Evolutionary conservation across 441 rosid genomes (phyloP), one percentile per base, ranked within the genome.

Genomic region (Cnidoscolus chayamansa): DNA sequence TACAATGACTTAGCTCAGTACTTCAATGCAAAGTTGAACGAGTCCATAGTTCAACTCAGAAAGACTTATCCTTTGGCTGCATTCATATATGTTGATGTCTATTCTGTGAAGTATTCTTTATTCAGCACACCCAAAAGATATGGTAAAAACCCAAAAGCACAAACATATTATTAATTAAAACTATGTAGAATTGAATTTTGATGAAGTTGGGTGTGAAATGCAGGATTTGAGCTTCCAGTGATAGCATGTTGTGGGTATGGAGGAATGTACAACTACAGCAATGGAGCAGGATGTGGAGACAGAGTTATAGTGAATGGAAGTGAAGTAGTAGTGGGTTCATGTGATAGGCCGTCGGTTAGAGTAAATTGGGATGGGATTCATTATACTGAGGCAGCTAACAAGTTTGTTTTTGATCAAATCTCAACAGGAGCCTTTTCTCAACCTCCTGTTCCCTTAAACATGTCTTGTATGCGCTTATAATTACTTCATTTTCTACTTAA

Each of bases 311-410:
- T 60, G 11, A 60, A 60, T 70, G 73, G 73, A 3, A 59, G 1
- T 8, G 3, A 70, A 31, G 48, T 48, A 70, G 31, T 60, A 1
- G 66, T 70, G 30, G 48, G 50, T 4, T 59, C 66, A 17, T 55
- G 72, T 56, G 72, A 68, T 55, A 13, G 19, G 1, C 72, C 49
- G 3, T 68, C 19, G 2, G 76, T 30, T 70, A 81, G 83, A 65
- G 80, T 93, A 49, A 84, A 83, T 81, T 90, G 93, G 95, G 98
- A 90, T 54, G 97, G 97, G 64, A 82, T 84, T 50, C 97, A 93
- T 76, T 89, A 84, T 69, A 76, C 97, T 0, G 87, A 93, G 80
- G 94, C 89, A 69, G 96, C 96, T 37, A 93, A 84, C 79, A 84
- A 79, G 56, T 87, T 89, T 76, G 88, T 91, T 59, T 83, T 90